phyloP scores from a whole-genome alignment of 129 eudicot species.

The Sambucus nigra region DNA sequence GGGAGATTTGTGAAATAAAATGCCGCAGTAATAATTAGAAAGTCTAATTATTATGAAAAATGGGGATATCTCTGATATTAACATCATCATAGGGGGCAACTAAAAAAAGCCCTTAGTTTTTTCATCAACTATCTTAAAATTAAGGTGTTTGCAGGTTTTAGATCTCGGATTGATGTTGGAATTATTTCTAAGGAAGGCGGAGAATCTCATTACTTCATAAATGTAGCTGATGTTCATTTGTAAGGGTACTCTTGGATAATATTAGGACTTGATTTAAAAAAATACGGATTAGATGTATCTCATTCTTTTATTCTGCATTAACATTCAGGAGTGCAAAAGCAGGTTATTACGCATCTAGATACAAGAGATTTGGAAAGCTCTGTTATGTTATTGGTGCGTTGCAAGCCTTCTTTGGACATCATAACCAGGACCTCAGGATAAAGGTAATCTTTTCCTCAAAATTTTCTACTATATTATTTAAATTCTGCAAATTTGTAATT shows the following conservation, averaged over 20 bases:
- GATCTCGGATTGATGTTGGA: constrained; percentile 78
- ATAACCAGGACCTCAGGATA: constrained; percentile 65
- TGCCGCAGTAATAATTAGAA: too few relatives aligned
- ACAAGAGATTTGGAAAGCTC: constrained; percentile 86
- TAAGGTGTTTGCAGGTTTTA: constrained; percentile 47
- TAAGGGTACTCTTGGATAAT: constrained; percentile 32
- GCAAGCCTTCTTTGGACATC: constrained; percentile 83
- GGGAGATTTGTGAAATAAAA: too few relatives aligned
- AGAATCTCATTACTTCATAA: constrained; percentile 81
- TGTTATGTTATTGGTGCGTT: constrained; percentile 92
- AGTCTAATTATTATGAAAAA: neutral
- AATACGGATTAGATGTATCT: constrained; percentile 4
- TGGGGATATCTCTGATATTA: too few relatives aligned
- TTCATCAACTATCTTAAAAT: constrained; percentile 6
- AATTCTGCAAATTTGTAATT: neutral
- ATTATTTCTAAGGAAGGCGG: constrained; percentile 51
- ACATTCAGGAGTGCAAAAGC: constrained; percentile 92
- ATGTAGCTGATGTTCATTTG: constrained; percentile 95
- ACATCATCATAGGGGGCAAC: neutral
- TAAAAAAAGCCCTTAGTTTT: neutral
- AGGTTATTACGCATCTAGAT: constrained; percentile 87
- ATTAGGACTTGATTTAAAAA: constrained; percentile 1
- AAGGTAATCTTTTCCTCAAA: constrained; percentile 33
- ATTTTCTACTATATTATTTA: neutral
- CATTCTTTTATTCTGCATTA: neutral